These are phyloP conservation scores for Tympanopsis confertula DNA, from an alignment of 2,329 filamentous ascomycete species.

Conservation along the genomic window DNA sequence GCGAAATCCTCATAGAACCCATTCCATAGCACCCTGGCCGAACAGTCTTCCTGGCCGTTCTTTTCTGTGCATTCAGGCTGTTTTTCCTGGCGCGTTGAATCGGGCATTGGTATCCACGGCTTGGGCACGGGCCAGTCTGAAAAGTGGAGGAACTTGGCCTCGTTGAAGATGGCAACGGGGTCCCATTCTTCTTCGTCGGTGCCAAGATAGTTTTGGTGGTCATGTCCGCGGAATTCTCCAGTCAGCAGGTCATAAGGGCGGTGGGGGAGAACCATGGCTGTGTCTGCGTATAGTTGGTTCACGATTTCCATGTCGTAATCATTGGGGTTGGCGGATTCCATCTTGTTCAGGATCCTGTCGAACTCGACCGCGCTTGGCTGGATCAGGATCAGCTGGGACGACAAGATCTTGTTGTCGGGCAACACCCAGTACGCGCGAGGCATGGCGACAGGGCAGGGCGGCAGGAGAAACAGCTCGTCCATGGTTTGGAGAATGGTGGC, in stretches of 20 bases:
- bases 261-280: conserved; percentile 42
- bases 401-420: conserved; percentile 38
- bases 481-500: conserved; percentile 48
- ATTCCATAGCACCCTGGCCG: conserved; percentile 18
- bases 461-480: conserved; percentile 63
- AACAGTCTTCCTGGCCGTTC: conserved; percentile 16
- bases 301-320: conserved; percentile 45
- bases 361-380: conserved; percentile 43
- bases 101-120: conserved; percentile 7
- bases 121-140: conserved; percentile 45
- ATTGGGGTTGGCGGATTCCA: conserved; percentile 4
- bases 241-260: conserved; percentile 39
- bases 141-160: conserved; percentile 46
- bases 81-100: conserved; percentile 10
- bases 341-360: conserved; percentile 13
- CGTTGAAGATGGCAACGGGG: conserved; percentile 30
- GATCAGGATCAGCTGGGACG: conserved; percentile 50
- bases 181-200: conserved; percentile 35
- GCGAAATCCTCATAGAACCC: conserved; percentile 20
- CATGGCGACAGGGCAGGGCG: conserved; percentile 49
- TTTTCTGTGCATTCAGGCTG: conserved; percentile 18
- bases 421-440: conserved; percentile 62
- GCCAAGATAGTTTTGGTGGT: conserved; percentile 38
- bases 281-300: conserved; percentile 38
- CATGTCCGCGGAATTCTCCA: conserved; percentile 37